A percentile compares a stretch with the other conserved stretches of the same genome.
These are phyloP conservation scores for Nitzschia putrida DNA, from an alignment of 108 stramenopile genomes.

Conservation along the genomic window DNA sequence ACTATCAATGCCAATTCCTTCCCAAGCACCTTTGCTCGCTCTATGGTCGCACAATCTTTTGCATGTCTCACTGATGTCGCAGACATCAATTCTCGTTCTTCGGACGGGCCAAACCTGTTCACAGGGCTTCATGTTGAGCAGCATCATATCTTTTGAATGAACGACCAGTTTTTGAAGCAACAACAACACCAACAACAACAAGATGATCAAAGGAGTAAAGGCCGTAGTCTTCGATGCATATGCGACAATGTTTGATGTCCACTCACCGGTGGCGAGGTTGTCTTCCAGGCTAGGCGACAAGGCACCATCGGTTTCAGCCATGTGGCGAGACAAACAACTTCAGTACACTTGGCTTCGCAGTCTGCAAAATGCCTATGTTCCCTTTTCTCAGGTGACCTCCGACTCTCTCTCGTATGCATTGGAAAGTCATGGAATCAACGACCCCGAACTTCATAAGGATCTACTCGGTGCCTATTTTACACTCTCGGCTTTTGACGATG, in stretches of 20 bases:
- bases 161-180: no score
- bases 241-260: conserved; percentile 1
- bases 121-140: no score
- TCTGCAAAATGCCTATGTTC: background rate
- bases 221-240: background rate
- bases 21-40: no score
- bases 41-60: no score
- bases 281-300: background rate
- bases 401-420: background rate
- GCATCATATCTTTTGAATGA: no score
- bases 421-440: background rate
- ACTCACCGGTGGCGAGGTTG: background rate
- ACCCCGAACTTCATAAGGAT: background rate
- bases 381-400: background rate
- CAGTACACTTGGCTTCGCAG: conserved; percentile 3
- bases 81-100: no score
- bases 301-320: background rate
- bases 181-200: background rate
- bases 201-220: background rate
- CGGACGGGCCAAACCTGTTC: no score
- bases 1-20: no score
- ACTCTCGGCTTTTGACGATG: conserved; percentile 1
- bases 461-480: background rate
- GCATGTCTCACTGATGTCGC: no score
- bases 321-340: background rate